Evolutionary conservation across 495 filamentous ascomycete genomes (phyloP), one percentile per base, ranked within the genome.

Genomic region (Chaetomidium leptoderma): DNA sequence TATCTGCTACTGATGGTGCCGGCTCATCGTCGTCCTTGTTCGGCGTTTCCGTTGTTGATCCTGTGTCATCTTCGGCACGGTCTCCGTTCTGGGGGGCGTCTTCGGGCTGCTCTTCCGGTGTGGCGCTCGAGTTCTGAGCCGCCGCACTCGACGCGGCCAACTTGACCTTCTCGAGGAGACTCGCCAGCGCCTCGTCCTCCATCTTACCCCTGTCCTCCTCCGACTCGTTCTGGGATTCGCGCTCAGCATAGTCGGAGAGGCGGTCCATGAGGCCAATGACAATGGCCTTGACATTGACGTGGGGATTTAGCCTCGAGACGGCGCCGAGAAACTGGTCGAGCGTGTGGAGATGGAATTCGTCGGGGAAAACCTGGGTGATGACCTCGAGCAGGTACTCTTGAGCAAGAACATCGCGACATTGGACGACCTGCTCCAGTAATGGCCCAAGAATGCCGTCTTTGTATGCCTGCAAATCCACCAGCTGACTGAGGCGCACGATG

Each of bases 211-310:
- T 79, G 54, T 90, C 83, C 60, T 93, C 90, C 10, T 77, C 70
- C 5, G 83, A 77, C 36, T 88, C 83, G 13, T 81, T 78, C 53
- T 95, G 90, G 16, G 89, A 81, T 70, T 97, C 92, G 51, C 91
- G 82, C 58, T 90, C 86, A 23, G 93, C 91, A 69, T 96, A 98
- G 26, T 90, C 84, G 11, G 92, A 96, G 24, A 98, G 75, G 29
- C 93, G 85, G 66, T 98, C 91, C 93, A 98, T 98, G 57, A 98
- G 76, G 37, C 91, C 95, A 69, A 97, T 97, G 23, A 98, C 92
- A 32, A 98, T 98, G 43, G 90, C 92, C 75, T 97, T 98, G 68
- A 97, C 81, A 63, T 98, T 95, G 59, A 98, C 93, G 71, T 96
- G 87, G 2, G 91, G 93, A 63, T 97, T 95, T 43, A 98, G 80